These are phyloP conservation scores for Tulasnella calospora DNA, from an alignment of 768 basidiomycete species.

Conservation along the genomic window DNA sequence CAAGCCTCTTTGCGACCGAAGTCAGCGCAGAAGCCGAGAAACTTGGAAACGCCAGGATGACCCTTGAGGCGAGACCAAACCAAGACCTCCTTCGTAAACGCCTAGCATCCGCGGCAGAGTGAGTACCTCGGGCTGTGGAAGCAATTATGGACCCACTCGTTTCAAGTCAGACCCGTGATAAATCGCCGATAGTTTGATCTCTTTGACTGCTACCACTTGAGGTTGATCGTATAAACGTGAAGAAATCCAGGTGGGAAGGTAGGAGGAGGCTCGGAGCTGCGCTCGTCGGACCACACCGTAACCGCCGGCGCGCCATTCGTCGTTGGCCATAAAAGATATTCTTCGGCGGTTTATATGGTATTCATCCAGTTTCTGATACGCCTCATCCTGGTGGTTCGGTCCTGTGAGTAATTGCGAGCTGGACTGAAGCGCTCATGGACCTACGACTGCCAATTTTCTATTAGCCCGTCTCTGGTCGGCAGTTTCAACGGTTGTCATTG, in stretches of 20 bases:
- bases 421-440: not conserved
- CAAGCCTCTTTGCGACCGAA: not conserved
- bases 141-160: not conserved
- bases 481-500: not conserved
- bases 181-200: not conserved
- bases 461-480: not conserved
- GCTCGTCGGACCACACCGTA: not conserved
- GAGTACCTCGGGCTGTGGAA: too few species aligned
- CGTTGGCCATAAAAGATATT: not conserved
- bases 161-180: not conserved
- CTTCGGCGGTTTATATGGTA: not conserved
- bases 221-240: not conserved
- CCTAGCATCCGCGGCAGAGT: not conserved
- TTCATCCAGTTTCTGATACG: not conserved
- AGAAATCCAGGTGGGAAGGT: not conserved
- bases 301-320: not conserved
- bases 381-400: not conserved
- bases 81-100: not conserved
- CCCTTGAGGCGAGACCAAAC: not conserved
- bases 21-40: not conserved
- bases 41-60: not conserved
- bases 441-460: not conserved
- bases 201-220: not conserved
- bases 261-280: not conserved
- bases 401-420: not conserved